phyloP scores from a whole-genome alignment of 352 stramenopile genomes.

The Hyaloperonospora brassicae region DNA sequence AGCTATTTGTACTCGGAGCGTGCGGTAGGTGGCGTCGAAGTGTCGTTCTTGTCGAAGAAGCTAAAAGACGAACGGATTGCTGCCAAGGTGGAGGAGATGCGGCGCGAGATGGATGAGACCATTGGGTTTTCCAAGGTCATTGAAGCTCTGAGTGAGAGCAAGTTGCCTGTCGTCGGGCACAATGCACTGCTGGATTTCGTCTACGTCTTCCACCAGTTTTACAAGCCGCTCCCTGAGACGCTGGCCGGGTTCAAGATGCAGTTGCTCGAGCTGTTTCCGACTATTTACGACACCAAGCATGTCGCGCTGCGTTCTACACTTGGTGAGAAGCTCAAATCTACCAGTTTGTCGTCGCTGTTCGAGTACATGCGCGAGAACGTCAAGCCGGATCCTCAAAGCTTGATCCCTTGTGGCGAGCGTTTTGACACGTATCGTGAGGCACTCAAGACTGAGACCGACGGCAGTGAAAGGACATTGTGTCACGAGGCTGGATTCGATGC shows the following conservation, averaged over 20 bases:
- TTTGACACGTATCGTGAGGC: slow-evolving; percentile 60
- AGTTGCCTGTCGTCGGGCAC: slow-evolving; percentile 71
- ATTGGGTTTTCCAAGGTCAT: slow-evolving; percentile 79
- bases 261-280: slow-evolving; percentile 59
- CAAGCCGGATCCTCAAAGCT: slow-evolving; percentile 38
- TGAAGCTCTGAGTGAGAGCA: slow-evolving; percentile 56
- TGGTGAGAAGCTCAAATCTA: slow-evolving; percentile 49
- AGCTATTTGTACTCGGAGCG: slow-evolving; percentile 59
- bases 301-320: slow-evolving; percentile 47
- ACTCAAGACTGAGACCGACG: slow-evolving; percentile 41
- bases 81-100: slow-evolving; percentile 40
- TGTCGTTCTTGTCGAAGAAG: slow-evolving; percentile 55
- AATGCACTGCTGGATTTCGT: slow-evolving; percentile 82
- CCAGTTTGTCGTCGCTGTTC: slow-evolving; percentile 56
- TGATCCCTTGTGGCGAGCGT: slow-evolving; percentile 44
- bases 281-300: slow-evolving; percentile 79
- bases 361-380: slow-evolving; percentile 71
- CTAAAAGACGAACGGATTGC: slow-evolving; percentile 57
- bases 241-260: slow-evolving; percentile 65
- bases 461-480: slow-evolving; percentile 47
- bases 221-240: slow-evolving; percentile 59
- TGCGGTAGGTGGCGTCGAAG: slow-evolving; percentile 36
- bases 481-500: slow-evolving; percentile 84
- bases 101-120: slow-evolving; percentile 51
- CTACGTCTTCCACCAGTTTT: slow-evolving; percentile 81